Evolutionary conservation across 2,329 filamentous ascomycete species (phyloP), one percentile per base, ranked within the genome.

Genomic region (Arachnopeziza araneosa): DNA sequence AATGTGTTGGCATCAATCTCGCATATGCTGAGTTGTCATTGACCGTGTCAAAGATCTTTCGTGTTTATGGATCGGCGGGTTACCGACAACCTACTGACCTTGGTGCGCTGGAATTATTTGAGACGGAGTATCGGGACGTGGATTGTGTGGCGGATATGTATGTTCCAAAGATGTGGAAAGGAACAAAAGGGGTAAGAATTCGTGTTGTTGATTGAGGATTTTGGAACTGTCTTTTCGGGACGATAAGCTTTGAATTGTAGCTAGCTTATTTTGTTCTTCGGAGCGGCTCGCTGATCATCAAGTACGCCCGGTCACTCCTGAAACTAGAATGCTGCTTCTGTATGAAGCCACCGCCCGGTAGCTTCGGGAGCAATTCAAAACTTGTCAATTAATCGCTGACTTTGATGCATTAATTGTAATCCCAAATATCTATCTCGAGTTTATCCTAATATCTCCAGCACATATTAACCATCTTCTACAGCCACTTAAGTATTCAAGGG

Each of bases 71-170:
- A 48, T 30, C 22, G n/a, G 23, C 30, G 9, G 55, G 55, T 51
- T 51, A 24, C 51, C 21, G 54, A 50, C 32, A 50, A 6, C 30
- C 32, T 17, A 49, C 21, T 26, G 53, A 59, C n/a, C 7, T 53
- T 21, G 62, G 64, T 10, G 22, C 44, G 9, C 66, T 69, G 56
- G 65, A 70, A 53, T 62, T 71, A 30, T 69, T 64, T 60, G 69
- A 71, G 55, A 71, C 70, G 24, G 62, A 58, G 44, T 22, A 54
- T 24, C 50, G 52, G 2, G 69, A 69, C 54, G 67, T 70, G 10
- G 59, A 61, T 17, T 56, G 57, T 30, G 52, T 55, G 23, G 57
- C 58, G 24, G 62, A 64, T 59, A 52, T 54, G 24, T 60, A 60
- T 52, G 50, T 60, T 17, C 62, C 62, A 3, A 44, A 56, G 5